Evolutionary conservation across 31 red algal species (phyloP).

Genomic region (Pterothamnion heteromorphum): DNA sequence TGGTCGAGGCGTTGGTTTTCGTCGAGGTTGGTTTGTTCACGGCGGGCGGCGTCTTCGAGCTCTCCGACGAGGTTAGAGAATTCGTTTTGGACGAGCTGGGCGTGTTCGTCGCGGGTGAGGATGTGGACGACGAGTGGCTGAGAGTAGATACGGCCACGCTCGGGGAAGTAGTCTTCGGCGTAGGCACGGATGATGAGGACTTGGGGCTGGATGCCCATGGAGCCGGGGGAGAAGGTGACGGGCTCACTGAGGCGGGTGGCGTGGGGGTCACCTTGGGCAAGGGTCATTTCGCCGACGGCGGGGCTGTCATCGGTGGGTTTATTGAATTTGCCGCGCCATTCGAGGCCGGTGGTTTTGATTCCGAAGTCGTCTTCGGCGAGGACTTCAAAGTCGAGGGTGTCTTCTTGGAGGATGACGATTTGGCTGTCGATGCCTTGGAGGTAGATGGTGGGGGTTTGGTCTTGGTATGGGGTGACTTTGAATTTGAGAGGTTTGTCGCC

Average conservation of each 20-base stretch:
- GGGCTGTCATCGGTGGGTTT: neutral
- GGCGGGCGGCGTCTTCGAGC: neutral
- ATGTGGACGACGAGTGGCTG: neutral
- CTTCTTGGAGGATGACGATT: neutral
- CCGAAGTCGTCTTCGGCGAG: neutral
- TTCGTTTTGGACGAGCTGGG: neutral
- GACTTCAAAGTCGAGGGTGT: neutral
- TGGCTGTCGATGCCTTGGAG: neutral
- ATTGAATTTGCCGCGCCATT: neutral
- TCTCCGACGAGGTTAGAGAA: neutral
- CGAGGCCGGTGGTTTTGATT: neutral
- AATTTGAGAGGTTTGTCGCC: neutral
- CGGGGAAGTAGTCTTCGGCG: neutral
- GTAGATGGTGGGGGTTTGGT: neutral
- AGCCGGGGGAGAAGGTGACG: neutral
- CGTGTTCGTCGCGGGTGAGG: neutral
- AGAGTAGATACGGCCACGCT: neutral
- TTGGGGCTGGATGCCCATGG: neutral
- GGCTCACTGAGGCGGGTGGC: neutral
- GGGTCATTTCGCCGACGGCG: neutral
- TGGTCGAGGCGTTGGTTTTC: neutral
- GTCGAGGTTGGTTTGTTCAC: neutral
- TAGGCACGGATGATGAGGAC: neutral
- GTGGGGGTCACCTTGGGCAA: neutral
- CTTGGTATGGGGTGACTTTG: neutral